Base-by-base conservation (phyloP, 2,329 filamentous ascomycete genomes). In the Trichoderma sp. region DNA sequence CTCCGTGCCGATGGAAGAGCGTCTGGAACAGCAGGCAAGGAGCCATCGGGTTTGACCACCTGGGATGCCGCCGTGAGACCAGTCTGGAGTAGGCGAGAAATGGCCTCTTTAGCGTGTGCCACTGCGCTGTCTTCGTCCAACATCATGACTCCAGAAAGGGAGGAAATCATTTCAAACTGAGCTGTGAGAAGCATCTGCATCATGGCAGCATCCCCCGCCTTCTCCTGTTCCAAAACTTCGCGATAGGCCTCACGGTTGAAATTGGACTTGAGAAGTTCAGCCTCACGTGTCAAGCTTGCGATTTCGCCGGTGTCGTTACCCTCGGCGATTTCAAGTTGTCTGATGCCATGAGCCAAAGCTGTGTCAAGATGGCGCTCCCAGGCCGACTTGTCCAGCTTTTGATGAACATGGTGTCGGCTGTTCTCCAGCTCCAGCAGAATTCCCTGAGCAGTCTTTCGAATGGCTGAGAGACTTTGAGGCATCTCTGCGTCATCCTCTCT, bases 361-460 rank as follows among this genome's bases (percentile, higher is more conserved):
- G 92, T 92, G 74, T 97, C 94, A 69, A 99, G 85, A 54, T 89
- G 87, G 61, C 92, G 89, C 71, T 97, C 93, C 95, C 95, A 99
- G 70, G 90, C 92, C 56, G 85, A 88, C 77, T 90, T 93, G 54
- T 91, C 86, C 61, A 98, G 79, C 73, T 89, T 90, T 75, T 97
- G 92, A 75, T 97, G 93, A 71, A 94, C 91, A 77, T 97, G 94
- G 71, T 97, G 92, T 70, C 94, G 85, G 78, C 93, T 97, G 73
- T 90, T 88, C 78, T 98, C 94, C 54, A 99, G 82, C 79, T 99
- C 96, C 8, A 68, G 10, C 32, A 97, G 84, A 50, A 98, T 94
- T 1, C 94, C 95, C 67, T 92, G 88, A 0, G 94, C 94, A 1
- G 92, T 94, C 78, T 94, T 96, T 67, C 93, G 89, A 82, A 98